Percentiles rank a stretch among this genome's conserved stretches.
Evolutionary conservation across 2,329 filamentous ascomycete species (phyloP).

Genomic region (Nemania abortiva): DNA sequence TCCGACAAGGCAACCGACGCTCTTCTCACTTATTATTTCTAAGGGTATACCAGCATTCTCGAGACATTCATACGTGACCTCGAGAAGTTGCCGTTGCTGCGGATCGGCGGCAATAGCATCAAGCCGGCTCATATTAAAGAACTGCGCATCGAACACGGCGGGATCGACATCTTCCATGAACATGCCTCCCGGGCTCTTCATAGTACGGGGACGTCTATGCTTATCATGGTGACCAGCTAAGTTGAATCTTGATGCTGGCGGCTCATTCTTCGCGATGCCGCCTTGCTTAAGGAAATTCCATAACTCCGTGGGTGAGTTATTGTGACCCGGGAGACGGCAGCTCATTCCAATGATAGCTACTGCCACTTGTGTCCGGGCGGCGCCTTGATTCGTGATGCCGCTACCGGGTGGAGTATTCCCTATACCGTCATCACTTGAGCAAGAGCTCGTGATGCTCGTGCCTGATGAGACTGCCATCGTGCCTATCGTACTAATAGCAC

Average conservation of each 20-base stretch:
- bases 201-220: slow-evolving; percentile 17
- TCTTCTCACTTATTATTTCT: slow-evolving; percentile 17
- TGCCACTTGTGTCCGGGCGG: slow-evolving; percentile 20
- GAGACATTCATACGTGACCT: slow-evolving; percentile 38
- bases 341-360: slow-evolving; percentile 30
- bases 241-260: slow-evolving; percentile 25
- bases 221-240: slow-evolving; percentile 25
- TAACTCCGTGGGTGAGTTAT: slow-evolving; percentile 23
- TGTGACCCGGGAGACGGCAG: slow-evolving; percentile 32
- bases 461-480: slow-evolving; percentile 11
- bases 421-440: slow-evolving; percentile 15
- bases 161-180: slow-evolving; percentile 56
- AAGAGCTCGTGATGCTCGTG: slow-evolving; percentile 27
- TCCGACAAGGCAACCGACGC: slow-evolving; percentile 32
- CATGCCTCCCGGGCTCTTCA: slow-evolving; percentile 37
- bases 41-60: slow-evolving; percentile 37
- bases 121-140: slow-evolving; percentile 42
- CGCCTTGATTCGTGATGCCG: neutral
- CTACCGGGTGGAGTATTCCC: neutral
- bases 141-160: slow-evolving; percentile 52
- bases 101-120: slow-evolving; percentile 44
- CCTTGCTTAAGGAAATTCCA: slow-evolving; percentile 34
- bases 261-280: slow-evolving; percentile 25
- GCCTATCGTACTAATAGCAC: neutral
- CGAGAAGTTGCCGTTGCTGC: slow-evolving; percentile 35